A percentile compares a stretch with the other conserved stretches of the same genome.
These are phyloP conservation scores for Bonnemaisonia californica DNA, from an alignment of 31 red algal species.

Conservation along the genomic window DNA sequence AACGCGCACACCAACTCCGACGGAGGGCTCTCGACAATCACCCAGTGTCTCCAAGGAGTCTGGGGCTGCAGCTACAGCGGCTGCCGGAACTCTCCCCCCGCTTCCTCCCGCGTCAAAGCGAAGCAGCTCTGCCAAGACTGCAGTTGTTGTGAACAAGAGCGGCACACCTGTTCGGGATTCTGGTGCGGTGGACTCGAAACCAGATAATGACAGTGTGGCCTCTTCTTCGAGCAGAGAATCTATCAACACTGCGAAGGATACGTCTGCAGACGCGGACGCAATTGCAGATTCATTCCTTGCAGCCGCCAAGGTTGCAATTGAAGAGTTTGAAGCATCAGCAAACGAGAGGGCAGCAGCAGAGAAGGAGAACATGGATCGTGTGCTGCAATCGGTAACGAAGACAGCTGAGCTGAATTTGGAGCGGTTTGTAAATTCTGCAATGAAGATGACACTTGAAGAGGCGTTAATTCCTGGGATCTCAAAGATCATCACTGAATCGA, in stretches of 20 bases:
- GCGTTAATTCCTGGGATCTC: slow-evolving; percentile 62
- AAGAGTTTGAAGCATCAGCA: slow-evolving; percentile 46
- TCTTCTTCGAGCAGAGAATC: neutral
- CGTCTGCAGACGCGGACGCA: slow-evolving; percentile 28
- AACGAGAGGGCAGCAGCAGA: slow-evolving; percentile 41
- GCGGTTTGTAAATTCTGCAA: slow-evolving; percentile 51
- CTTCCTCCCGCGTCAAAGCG: neutral
- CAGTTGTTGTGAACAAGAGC: neutral
- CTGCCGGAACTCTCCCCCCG: neutral
- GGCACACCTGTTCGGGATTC: no score
- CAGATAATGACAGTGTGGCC: neutral
- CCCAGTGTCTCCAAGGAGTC: neutral
- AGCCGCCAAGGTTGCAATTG: slow-evolving; percentile 45
- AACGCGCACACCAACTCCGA: neutral
- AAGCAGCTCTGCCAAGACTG: neutral
- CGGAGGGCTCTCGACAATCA: neutral
- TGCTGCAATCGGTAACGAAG: slow-evolving; percentile 58
- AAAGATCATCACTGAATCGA: slow-evolving; percentile 49
- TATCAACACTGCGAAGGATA: neutral
- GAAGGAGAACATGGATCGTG: slow-evolving; percentile 60
- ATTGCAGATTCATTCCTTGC: slow-evolving; percentile 32
- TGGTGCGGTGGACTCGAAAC: neutral
- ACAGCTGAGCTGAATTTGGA: slow-evolving; percentile 57
- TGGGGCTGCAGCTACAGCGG: neutral
- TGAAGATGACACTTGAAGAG: slow-evolving; percentile 61